phyloP scores from a whole-genome alignment of 2,329 filamentous ascomycete genomes.

The Penicillium sp. region DNA sequence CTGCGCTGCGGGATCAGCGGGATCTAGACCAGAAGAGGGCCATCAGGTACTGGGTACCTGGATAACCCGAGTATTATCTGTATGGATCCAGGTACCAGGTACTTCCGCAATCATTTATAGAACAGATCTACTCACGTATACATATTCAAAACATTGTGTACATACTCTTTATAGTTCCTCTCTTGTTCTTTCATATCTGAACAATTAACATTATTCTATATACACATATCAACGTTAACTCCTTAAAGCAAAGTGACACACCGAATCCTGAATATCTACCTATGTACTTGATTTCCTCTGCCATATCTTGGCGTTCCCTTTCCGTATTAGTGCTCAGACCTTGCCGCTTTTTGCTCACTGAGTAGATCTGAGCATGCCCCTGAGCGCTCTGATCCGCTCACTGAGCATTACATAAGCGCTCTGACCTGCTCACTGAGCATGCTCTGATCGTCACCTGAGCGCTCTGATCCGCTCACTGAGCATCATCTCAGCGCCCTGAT shows the following conservation, averaged over 20 bases:
- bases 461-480: too few relatives aligned
- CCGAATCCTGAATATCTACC: background rate
- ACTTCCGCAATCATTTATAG: background rate
- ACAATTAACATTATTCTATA: background rate
- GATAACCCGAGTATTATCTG: background rate
- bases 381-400: too few relatives aligned
- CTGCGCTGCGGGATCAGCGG: constrained; percentile 17
- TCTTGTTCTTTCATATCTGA: background rate
- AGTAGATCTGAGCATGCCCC: too few relatives aligned
- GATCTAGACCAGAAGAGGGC: constrained; percentile 21
- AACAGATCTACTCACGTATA: background rate
- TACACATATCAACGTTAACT: background rate
- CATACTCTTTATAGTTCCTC: background rate
- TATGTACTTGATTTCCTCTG: too few relatives aligned
- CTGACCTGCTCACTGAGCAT: too few relatives aligned
- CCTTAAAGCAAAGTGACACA: background rate
- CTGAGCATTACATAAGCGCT: too few relatives aligned
- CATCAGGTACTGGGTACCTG: background rate
- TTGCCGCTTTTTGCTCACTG: too few relatives aligned
- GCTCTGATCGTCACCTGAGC: too few relatives aligned
- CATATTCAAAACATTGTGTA: too few relatives aligned
- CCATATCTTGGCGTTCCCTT: too few relatives aligned
- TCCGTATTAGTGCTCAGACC: too few relatives aligned
- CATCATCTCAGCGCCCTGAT: too few relatives aligned
- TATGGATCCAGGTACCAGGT: background rate